These are phyloP conservation scores for Dactylis glomerata DNA, from an alignment of 176 grass and related monocot genomes.

Conservation along the genomic window DNA sequence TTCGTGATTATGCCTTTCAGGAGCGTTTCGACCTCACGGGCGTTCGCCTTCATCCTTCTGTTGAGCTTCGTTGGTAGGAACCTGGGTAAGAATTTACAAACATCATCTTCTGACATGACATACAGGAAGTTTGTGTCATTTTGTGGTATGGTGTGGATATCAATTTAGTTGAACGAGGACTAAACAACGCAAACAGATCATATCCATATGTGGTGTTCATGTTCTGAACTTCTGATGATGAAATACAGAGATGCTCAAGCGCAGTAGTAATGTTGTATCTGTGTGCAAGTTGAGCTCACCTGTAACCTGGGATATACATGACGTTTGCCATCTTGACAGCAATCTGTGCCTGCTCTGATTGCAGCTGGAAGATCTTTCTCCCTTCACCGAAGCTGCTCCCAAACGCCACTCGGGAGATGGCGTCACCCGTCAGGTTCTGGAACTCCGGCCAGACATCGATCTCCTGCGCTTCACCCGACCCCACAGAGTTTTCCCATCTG, in stretches of 20 bases:
- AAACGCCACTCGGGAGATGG: slow-evolving; percentile 58
- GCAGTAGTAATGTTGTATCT: too few relatives aligned
- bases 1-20: slow-evolving; percentile 45
- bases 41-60: slow-evolving; percentile 35
- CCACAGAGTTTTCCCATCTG: slow-evolving; percentile 30
- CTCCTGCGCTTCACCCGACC: slow-evolving; percentile 13
- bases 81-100: not conserved
- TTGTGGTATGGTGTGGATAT: not conserved
- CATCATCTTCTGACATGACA: not conserved
- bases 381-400: slow-evolving; percentile 59
- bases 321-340: not conserved
- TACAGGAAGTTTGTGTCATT: not conserved
- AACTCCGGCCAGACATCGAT: slow-evolving; percentile 70
- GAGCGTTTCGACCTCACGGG: slow-evolving; percentile 21
- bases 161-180: not conserved
- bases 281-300: not conserved
- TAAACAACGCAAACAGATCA: not conserved
- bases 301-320: slow-evolving; percentile 37
- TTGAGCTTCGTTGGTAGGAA: slow-evolving; percentile 52
- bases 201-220: not conserved
- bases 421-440: slow-evolving; percentile 42
- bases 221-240: not conserved
- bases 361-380: slow-evolving; percentile 49
- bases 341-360: slow-evolving; percentile 44
- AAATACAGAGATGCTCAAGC: not conserved